Base-by-base conservation (phyloP, 1,139 yeast species). In the Sugiyamaella xylanicola region DNA sequence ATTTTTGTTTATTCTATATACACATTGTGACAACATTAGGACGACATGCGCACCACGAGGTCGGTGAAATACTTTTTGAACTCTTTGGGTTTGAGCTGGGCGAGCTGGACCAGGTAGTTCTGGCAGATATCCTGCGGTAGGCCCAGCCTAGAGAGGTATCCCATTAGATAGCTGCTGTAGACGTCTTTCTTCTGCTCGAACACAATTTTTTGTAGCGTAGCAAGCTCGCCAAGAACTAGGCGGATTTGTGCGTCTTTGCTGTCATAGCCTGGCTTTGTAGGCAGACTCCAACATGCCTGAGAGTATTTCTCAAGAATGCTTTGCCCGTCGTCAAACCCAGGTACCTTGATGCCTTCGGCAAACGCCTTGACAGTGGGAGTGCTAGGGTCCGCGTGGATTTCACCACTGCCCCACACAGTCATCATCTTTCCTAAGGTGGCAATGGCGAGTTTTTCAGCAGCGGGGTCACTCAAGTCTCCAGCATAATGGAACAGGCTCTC, bases 181-280 rank as follows among this genome's bases (percentile, higher is more conserved):
- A 55, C 61, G 11, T 64, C 60, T 9, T 74, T 72, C 49, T 68
- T 65, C 36, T 64, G 66, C 4, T 72, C 70, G 66, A 72, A 86
- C 61, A 88, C 77, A 3, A 86, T 77, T 63, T 84, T 86, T 67
- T 92, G 81, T 41, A 91, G 74, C 42, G 82, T 75, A 0, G 95
- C 84, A 9, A 90, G 76, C 65, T 93, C 99, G 59, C 83, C 83
- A 2, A 91, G 85, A 46, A 88, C 79, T 54, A 84, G 76, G 65
- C 95, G 80, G 64, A 81, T 82, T 67, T 88, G 92, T 2, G 96
- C 95, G 67, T 91, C 96, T 61, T 83, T 81, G 53, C 85, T 74
- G 65, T 86, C 82, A 63, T 85, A 84, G 36, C 80, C 79, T 48
- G 85, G 82, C 63, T 86, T 85, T 65, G 89, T 85, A 9, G 96